Percentiles rank a stretch among this genome's conserved stretches.
Conservation (phyloP, 345 rosid species). For the Acer negundo region DNA sequence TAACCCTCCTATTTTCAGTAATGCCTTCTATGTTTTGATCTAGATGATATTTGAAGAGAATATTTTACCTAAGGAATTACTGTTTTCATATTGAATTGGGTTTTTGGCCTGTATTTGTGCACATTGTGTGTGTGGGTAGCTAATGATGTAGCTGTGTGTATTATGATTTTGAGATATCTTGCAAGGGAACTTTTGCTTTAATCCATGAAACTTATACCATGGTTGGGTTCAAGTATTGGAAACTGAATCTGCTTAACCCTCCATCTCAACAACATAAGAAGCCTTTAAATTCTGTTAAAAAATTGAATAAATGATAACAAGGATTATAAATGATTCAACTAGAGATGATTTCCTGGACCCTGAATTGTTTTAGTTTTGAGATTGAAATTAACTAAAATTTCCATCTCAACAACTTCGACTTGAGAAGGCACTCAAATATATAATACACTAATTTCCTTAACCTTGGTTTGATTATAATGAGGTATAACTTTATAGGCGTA, state of each 20-base stretch:
- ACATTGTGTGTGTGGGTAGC: not conserved
- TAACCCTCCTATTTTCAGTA: not conserved
- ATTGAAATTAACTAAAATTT: not conserved
- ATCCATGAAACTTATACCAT: not conserved
- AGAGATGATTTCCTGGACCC: not conserved
- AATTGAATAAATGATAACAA: not conserved
- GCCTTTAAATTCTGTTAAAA: not conserved
- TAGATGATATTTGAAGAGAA: not conserved
- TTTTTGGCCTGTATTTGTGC: not conserved
- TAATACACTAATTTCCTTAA: not conserved
- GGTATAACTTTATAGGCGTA: not conserved
- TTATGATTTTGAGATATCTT: not conserved
- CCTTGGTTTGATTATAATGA: not conserved
- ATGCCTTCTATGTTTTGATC: not conserved
- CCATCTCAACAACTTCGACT: not conserved
- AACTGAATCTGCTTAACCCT: not conserved
- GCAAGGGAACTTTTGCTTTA: not conserved
- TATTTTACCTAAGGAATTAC: not conserved
- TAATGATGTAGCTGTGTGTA: not conserved
- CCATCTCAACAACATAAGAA: too few species aligned
- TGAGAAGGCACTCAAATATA: not conserved
- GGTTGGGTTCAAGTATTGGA: not conserved
- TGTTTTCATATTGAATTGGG: not conserved
- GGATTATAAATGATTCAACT: not conserved
- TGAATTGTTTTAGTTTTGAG: not conserved